Conservation (phyloP, 129 eudicot species). For the Artemisia tridentata region DNA sequence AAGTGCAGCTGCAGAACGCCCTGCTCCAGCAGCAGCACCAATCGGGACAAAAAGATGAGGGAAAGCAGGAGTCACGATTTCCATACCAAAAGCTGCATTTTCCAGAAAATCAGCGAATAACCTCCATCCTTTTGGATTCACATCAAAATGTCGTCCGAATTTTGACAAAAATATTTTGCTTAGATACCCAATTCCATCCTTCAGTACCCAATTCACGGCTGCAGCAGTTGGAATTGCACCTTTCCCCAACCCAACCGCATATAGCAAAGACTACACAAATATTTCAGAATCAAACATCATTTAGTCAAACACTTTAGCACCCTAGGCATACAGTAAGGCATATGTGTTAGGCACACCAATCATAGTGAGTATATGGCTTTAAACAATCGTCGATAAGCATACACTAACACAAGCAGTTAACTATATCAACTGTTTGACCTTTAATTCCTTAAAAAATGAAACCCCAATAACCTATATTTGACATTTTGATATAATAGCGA, state of each 20-base stretch:
- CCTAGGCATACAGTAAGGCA: no score
- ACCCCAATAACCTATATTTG: no score
- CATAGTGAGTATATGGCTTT: no score
- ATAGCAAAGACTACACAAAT: constrained; percentile 70
- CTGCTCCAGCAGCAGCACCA: constrained; percentile 99
- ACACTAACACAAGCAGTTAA: no score
- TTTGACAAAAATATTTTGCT: constrained; percentile 93
- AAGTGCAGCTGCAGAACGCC: constrained; percentile 87
- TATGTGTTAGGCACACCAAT: no score
- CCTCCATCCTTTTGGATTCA: constrained; percentile 98
- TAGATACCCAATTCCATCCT: constrained; percentile 94
- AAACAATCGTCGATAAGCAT: no score
- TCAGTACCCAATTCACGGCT: constrained; percentile 95
- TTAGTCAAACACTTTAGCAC: background rate
- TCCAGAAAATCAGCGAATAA: constrained; percentile 89
- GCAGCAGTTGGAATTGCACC: constrained; percentile 99
- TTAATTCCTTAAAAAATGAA: no score
- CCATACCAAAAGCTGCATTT: constrained; percentile 94
- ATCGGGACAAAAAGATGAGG: constrained; percentile 94
- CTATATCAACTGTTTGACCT: no score
- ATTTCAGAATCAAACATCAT: background rate
- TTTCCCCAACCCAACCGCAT: constrained; percentile 92
- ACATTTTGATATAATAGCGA: no score
- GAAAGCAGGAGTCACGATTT: constrained; percentile 94
- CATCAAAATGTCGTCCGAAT: constrained; percentile 95